Conservation (phyloP, 768 basidiomycete genomes). For the Russula sp. region DNA sequence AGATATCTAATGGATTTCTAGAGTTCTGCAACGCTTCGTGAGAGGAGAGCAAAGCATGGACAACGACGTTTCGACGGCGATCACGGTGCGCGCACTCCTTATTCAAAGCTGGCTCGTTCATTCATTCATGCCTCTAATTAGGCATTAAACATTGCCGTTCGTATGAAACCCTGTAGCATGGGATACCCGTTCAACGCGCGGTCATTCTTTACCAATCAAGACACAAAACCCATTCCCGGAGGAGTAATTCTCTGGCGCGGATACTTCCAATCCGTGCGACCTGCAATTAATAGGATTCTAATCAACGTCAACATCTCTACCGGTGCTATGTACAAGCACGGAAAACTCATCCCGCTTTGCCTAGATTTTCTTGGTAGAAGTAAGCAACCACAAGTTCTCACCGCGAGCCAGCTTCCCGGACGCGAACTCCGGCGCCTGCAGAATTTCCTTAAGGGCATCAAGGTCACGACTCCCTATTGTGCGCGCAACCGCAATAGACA, state of each 20-base stretch:
- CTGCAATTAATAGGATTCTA: slow-evolving; percentile 56
- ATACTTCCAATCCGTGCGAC: slow-evolving; percentile 76
- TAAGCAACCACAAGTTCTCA: slow-evolving; percentile 36
- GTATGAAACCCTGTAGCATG: slow-evolving; percentile 68
- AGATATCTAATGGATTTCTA: slow-evolving; percentile 33
- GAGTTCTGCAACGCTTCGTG: slow-evolving; percentile 62
- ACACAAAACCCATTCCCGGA: slow-evolving; percentile 50
- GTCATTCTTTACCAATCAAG: slow-evolving; percentile 65
- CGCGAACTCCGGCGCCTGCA: slow-evolving; percentile 51
- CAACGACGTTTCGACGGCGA: slow-evolving; percentile 60
- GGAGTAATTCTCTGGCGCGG: slow-evolving; percentile 76
- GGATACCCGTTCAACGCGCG: slow-evolving; percentile 67
- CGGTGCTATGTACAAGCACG: slow-evolving; percentile 69
- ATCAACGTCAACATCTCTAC: slow-evolving; percentile 78
- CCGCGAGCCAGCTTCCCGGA: slow-evolving; percentile 46
- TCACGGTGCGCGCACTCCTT: slow-evolving; percentile 49
- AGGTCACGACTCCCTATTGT: slow-evolving; percentile 44
- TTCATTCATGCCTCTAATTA: slow-evolving; percentile 32
- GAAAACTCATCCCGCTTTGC: slow-evolving; percentile 55
- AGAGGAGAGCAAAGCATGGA: slow-evolving; percentile 66
- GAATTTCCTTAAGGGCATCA: slow-evolving; percentile 54
- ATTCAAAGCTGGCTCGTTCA: background rate
- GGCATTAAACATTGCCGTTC: slow-evolving; percentile 71
- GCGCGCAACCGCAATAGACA: slow-evolving; percentile 32
- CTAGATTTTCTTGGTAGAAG: slow-evolving; percentile 49